Conservation (phyloP, 768 basidiomycete genomes). For the Lyophyllum atratum region DNA sequence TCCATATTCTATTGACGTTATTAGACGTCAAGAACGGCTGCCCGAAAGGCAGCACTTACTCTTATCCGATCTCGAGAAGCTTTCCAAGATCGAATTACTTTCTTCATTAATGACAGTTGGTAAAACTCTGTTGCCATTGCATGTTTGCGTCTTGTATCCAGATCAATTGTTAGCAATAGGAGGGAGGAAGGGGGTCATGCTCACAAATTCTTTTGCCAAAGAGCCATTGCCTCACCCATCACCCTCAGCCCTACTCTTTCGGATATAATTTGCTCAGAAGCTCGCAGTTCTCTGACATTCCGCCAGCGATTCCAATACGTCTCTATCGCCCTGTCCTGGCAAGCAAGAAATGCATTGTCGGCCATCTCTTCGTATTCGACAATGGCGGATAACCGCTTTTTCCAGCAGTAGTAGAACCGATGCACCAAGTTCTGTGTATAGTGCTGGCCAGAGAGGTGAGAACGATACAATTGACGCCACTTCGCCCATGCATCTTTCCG, state of each 20-base stretch:
- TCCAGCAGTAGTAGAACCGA: slow-evolving; percentile 58
- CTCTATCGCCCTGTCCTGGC: slow-evolving; percentile 37
- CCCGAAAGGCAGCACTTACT: slow-evolving; percentile 36
- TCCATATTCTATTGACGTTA: slow-evolving; percentile 47
- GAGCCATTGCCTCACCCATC: slow-evolving; percentile 44
- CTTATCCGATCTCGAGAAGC: slow-evolving; percentile 46
- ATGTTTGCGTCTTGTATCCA: slow-evolving; percentile 41
- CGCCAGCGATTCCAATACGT: slow-evolving; percentile 64
- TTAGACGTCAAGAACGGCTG: not conserved
- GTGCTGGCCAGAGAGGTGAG: slow-evolving; percentile 51
- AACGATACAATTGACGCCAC: slow-evolving; percentile 65
- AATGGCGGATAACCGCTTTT: slow-evolving; percentile 36
- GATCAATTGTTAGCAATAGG: not conserved
- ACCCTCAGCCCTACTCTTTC: slow-evolving; percentile 51
- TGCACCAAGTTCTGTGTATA: slow-evolving; percentile 45
- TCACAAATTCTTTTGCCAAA: slow-evolving; percentile 45
- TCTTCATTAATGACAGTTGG: slow-evolving; percentile 44
- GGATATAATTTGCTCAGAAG: slow-evolving; percentile 44
- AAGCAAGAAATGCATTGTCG: slow-evolving; percentile 44
- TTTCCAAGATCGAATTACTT: slow-evolving; percentile 57
- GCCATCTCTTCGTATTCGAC: slow-evolving; percentile 50
- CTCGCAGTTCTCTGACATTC: slow-evolving; percentile 40
- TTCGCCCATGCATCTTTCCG: slow-evolving; percentile 60
- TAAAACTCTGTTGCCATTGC: slow-evolving; percentile 46
- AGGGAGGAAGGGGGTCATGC: slow-evolving; percentile 2